Percentiles rank a stretch among this genome's conserved stretches.
These are phyloP conservation scores for Arthrocladium fulminans DNA, from an alignment of 2,329 filamentous ascomycete genomes.

Conservation along the genomic window DNA sequence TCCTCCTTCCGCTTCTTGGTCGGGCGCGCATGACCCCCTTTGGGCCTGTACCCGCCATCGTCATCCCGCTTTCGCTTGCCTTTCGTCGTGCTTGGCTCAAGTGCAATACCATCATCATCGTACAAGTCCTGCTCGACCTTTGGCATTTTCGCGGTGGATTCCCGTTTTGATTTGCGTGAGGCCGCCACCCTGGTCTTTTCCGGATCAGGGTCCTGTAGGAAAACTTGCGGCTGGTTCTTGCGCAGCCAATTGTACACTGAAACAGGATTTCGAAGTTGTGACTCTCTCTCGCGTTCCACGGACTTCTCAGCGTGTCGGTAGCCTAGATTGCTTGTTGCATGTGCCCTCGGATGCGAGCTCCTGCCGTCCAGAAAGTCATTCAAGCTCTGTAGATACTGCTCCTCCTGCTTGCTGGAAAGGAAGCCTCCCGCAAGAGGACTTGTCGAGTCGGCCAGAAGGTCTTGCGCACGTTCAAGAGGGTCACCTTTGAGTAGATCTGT, in stretches of 20 bases:
- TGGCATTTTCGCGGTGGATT: conserved; percentile 23
- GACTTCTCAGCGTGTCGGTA: conserved; percentile 40
- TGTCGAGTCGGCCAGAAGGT: conserved; percentile 18
- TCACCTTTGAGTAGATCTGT: conserved; percentile 26
- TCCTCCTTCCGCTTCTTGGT: conserved; percentile 32
- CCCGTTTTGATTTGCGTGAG: conserved; percentile 34
- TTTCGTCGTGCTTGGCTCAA: conserved; percentile 29
- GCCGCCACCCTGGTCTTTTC: conserved; percentile 36
- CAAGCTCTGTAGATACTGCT: conserved; percentile 33
- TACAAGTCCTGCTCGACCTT: conserved; percentile 32
- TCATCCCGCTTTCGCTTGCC: conserved; percentile 41
- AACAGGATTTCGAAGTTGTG: conserved; percentile 66
- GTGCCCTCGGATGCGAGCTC: conserved; percentile 21
- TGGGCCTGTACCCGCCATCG: conserved; percentile 39
- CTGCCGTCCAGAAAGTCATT: conserved; percentile 29
- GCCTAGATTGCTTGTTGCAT: conserved; percentile 32
- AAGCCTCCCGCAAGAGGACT: conserved; percentile 32
- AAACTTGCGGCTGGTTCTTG: conserved; percentile 72
- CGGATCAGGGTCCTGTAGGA: conserved; percentile 64
- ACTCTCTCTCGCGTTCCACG: conserved; percentile 46
- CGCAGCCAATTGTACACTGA: conserved; percentile 95
- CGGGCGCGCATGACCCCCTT: conserved; percentile 35
- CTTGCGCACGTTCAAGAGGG: conserved; percentile 24
- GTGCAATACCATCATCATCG: conserved; percentile 35
- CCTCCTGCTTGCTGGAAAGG: conserved; percentile 36